Base-by-base conservation (phyloP, 768 basidiomycete species). In the Gymnopilus dilepis region DNA sequence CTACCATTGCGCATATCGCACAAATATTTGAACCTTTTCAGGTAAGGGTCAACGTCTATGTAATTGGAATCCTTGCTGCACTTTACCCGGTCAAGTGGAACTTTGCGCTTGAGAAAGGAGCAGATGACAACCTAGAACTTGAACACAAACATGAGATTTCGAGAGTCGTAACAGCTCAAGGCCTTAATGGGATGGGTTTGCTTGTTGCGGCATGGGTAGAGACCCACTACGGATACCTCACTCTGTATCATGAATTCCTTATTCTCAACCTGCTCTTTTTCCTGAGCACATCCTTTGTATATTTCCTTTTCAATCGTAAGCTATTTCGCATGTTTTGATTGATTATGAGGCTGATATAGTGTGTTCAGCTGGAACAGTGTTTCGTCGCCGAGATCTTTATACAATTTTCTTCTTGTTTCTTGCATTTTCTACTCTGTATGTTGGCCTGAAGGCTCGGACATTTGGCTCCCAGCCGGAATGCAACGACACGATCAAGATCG, bases 201-300 rank as follows among this genome's bases (percentile, higher is more conserved):
- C 33, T 52, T 17, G 33, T 52, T 28, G 30, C 50, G 24, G 50
- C 50, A 17, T 24, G 24, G 12, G 19, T 52, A 7, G 24, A 52
- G 21, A 52, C 50, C 6, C 12, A 19, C 12, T 17, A 11, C 11
- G 19, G 19, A 15, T 5, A 52, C 1, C 50, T 52, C 50, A 52
- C 26, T 30, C 24, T 52, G 12, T 52, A 52, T 28, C 50, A 52
- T 13, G 50, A 24, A 21, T 52, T 31, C 30, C 33, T 52, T 11
- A 34, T 52, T 17, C 24, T 52, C 50, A 52, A 52, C 33, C 33
- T 52, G 50, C 33, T 52, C 13, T 52, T 52, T 30, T 52, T 26
- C 24, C 13, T 52, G 24, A 52, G 50, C 33, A 52, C 50, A 9
- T 52, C 50, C 24, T 52, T 31, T 52, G n/a, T 52, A 34, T 52